Conservation (phyloP, 2,329 filamentous ascomycete species). For the Thyridium curvatum region DNA sequence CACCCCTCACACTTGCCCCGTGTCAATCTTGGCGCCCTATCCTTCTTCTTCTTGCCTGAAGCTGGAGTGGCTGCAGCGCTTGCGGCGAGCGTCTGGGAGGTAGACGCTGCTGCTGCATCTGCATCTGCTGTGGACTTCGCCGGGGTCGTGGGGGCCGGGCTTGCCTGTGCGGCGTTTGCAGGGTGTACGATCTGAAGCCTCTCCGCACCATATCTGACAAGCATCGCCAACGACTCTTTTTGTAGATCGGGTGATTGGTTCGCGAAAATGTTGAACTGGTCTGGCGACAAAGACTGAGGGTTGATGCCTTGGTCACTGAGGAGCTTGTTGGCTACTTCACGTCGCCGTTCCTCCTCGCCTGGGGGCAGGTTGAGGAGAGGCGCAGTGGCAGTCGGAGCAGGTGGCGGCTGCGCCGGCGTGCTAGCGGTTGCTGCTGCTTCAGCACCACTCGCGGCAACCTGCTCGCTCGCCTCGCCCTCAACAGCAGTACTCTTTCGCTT, state of each 20-base stretch:
- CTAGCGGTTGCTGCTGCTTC: background rate
- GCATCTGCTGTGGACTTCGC: slow-evolving; percentile 8
- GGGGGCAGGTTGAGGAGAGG: slow-evolving; percentile 29
- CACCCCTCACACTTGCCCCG: slow-evolving; percentile 25
- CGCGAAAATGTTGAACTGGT: slow-evolving; percentile 54
- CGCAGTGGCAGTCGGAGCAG: background rate
- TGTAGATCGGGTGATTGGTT: slow-evolving; percentile 53
- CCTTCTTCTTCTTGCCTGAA: slow-evolving; percentile 18
- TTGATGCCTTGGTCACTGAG: slow-evolving; percentile 42
- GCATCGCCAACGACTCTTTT: slow-evolving; percentile 47
- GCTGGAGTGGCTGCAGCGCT: slow-evolving; percentile 3
- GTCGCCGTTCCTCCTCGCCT: slow-evolving; percentile 43
- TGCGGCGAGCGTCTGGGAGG: slow-evolving; percentile 3
- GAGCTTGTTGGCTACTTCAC: slow-evolving; percentile 39
- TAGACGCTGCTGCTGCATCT: slow-evolving; percentile 7
- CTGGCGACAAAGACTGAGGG: slow-evolving; percentile 41
- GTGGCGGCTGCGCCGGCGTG: background rate
- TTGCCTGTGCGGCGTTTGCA: slow-evolving; percentile 13
- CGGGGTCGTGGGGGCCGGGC: slow-evolving; percentile 17
- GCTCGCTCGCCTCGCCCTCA: slow-evolving; percentile 1
- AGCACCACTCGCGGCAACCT: background rate
- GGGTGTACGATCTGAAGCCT: slow-evolving; percentile 51
- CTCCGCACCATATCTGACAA: slow-evolving; percentile 51
- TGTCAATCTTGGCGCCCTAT: slow-evolving; percentile 19
- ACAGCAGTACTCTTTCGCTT: slow-evolving; percentile 1